Percentiles rank a stretch among this genome's conserved stretches.
These are phyloP conservation scores for Lophiotrema nucula DNA, from an alignment of 495 filamentous ascomycete species.

Conservation along the genomic window DNA sequence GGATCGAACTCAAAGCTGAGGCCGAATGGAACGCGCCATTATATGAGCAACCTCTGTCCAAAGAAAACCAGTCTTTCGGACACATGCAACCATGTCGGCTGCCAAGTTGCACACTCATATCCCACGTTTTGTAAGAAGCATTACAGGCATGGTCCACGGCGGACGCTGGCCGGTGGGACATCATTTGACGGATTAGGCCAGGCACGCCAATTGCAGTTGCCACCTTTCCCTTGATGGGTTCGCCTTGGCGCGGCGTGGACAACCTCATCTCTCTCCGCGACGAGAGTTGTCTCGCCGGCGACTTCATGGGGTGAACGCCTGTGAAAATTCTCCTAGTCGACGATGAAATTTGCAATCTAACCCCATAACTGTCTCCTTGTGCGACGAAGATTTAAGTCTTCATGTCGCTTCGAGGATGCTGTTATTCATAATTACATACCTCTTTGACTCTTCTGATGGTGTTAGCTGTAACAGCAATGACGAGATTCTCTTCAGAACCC, in stretches of 20 bases:
- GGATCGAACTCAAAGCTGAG: constrained; percentile 7
- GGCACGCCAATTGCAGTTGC: background rate
- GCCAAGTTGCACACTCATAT: constrained; percentile 6
- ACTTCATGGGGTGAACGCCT: background rate
- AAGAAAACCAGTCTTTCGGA: background rate
- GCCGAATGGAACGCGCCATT: background rate
- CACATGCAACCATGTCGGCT: background rate
- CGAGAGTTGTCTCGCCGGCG: background rate
- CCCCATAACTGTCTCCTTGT: too few relatives aligned
- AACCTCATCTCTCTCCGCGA: background rate
- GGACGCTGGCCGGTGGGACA: too few relatives aligned
- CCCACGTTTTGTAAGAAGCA: constrained; percentile 29
- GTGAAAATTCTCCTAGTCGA: background rate
- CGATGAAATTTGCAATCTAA: background rate
- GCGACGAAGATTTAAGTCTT: too few relatives aligned
- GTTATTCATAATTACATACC: too few relatives aligned
- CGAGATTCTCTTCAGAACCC: too few relatives aligned
- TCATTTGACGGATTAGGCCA: background rate
- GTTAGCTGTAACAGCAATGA: too few relatives aligned
- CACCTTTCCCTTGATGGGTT: background rate
- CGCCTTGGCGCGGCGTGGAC: constrained; percentile 24
- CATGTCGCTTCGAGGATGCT: too few relatives aligned
- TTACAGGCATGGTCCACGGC: too few relatives aligned
- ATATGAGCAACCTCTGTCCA: background rate
- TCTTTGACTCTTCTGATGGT: too few relatives aligned